phyloP scores from a whole-genome alignment of 1,139 yeast genomes.

The Martiniozyma asiatica region DNA sequence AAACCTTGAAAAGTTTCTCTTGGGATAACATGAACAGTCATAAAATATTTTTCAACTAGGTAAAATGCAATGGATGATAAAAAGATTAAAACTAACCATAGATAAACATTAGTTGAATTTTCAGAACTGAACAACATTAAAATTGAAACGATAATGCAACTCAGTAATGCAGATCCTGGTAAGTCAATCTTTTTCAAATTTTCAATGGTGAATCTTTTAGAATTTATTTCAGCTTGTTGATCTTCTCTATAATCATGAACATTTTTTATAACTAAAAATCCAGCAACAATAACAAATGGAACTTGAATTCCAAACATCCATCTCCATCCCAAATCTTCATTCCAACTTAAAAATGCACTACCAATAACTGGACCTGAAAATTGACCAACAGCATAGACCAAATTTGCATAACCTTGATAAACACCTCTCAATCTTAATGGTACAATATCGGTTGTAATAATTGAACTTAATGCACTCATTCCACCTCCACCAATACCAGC shows the following conservation, averaged over 20 bases:
- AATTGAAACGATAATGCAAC: slow-evolving; percentile 40
- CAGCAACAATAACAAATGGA: slow-evolving; percentile 46
- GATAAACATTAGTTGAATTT: slow-evolving; percentile 9
- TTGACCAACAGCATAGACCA: slow-evolving; percentile 52
- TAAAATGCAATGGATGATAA: slow-evolving; percentile 13
- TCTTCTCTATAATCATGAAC: slow-evolving; percentile 26
- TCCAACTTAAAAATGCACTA: slow-evolving; percentile 44
- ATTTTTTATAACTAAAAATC: slow-evolving; percentile 21
- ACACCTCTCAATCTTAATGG: slow-evolving; percentile 41
- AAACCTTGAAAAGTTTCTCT: slow-evolving; percentile 22
- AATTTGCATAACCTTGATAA: slow-evolving; percentile 46
- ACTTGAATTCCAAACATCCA: slow-evolving; percentile 43
- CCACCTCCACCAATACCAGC: slow-evolving; percentile 58
- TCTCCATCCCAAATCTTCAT: slow-evolving; percentile 65
- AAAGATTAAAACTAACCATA: slow-evolving; percentile 7
- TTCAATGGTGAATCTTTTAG: no score
- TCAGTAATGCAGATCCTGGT: slow-evolving; percentile 50
- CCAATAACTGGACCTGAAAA: slow-evolving; percentile 48
- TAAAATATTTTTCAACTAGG: slow-evolving; percentile 30
- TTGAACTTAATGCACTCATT: slow-evolving; percentile 36
- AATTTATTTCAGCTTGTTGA: no score
- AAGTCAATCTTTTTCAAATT: slow-evolving; percentile 52
- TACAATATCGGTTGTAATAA: slow-evolving; percentile 40
- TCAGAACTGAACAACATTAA: slow-evolving; percentile 29
- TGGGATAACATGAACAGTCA: slow-evolving; percentile 40